Percentiles rank a stretch among this genome's conserved stretches.
Conservation (phyloP, 169 alveolate species). For the Blepharisma undulans region DNA sequence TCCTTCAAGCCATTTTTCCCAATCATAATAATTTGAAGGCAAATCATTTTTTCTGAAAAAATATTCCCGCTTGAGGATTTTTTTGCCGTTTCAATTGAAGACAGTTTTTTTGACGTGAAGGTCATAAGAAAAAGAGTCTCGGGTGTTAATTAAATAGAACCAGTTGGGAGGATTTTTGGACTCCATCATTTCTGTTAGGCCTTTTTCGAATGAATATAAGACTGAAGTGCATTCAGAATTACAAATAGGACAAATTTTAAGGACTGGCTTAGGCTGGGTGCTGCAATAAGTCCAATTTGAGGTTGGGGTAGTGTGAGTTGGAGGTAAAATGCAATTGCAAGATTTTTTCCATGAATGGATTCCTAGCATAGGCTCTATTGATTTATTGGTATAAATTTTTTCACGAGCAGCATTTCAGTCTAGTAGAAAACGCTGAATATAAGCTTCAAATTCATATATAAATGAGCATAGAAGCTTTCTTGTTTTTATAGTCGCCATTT, state of each 20-base stretch:
- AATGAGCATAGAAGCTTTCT: slow-evolving; percentile 17
- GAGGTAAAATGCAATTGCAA: slow-evolving; percentile 4
- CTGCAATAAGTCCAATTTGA: not conserved
- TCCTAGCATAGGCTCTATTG: not conserved
- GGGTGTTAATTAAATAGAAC: slow-evolving; percentile 61
- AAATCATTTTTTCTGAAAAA: slow-evolving; percentile 60
- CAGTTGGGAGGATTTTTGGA: slow-evolving; percentile 49
- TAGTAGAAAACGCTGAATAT: not conserved
- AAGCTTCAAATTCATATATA: slow-evolving; percentile 24
- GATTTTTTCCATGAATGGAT: not conserved
- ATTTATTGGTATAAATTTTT: not conserved
- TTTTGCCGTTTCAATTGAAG: slow-evolving; percentile 39
- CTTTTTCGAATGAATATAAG: not conserved
- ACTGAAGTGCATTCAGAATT: too few relatives aligned
- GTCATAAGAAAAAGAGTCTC: slow-evolving; percentile 79
- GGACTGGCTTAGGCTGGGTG: not conserved
- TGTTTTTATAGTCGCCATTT: not conserved
- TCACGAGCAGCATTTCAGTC: not conserved
- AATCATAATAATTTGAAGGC: slow-evolving; percentile 60
- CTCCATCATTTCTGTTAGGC: not conserved
- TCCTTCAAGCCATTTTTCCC: slow-evolving; percentile 40
- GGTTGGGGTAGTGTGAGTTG: not conserved
- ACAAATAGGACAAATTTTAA: not conserved
- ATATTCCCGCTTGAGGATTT: slow-evolving; percentile 53
- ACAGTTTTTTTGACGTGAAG: slow-evolving; percentile 35